phyloP scores from a whole-genome alignment of 2,329 filamentous ascomycete species.

The Botrytis sinoallii region DNA sequence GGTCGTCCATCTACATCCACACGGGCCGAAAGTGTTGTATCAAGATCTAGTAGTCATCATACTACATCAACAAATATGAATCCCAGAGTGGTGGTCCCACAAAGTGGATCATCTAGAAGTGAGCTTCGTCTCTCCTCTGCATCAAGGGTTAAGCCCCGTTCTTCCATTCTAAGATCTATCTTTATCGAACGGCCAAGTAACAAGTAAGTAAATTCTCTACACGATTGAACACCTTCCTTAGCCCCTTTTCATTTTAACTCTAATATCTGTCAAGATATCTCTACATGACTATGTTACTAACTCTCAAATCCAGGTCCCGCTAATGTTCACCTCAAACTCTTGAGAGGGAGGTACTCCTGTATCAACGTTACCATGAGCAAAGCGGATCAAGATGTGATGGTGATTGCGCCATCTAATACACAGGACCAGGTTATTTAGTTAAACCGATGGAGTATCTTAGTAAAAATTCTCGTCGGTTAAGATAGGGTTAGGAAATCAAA shows the following conservation, averaged over 20 bases:
- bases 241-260: neutral
- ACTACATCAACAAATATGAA: neutral
- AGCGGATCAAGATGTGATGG: neutral
- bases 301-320: neutral
- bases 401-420: neutral
- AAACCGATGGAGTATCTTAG: neutral
- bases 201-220: neutral
- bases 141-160: neutral
- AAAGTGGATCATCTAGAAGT: neutral
- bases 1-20: neutral
- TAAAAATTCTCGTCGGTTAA: neutral
- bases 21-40: neutral
- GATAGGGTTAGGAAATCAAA: neutral
- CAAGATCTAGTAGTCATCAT: neutral
- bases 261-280: neutral
- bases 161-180: neutral
- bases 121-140: neutral
- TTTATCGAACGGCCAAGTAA: neutral
- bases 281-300: neutral
- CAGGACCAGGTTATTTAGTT: accelerated
- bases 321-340: neutral
- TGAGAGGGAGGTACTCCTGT: accelerated
- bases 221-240: neutral
- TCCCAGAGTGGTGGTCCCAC: neutral
- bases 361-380: neutral